Evolutionary conservation across 495 filamentous ascomycete species (phyloP), one percentile per base, ranked within the genome.

Genomic region (Penicilliopsis zonata): DNA sequence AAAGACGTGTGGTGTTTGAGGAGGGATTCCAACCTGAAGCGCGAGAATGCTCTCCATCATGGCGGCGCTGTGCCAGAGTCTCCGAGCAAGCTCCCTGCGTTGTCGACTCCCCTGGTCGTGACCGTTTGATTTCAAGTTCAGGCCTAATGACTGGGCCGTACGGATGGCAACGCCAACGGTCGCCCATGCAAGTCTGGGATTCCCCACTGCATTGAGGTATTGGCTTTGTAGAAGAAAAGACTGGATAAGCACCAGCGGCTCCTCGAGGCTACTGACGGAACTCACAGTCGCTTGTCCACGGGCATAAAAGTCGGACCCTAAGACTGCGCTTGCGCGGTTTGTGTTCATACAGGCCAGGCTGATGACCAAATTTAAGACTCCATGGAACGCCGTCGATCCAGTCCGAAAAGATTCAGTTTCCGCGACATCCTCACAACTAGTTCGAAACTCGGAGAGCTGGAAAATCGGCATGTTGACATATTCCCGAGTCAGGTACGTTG

Each of bases 51-150:
- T 21, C 23, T 42, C 43, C 33, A 38, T 31, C 8, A 37, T 35
- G 19, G 36, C 26, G 5, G 39, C 30, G 18, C 15, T 37, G n/a
- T 42, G 42, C 45, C 45, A 49, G 13, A 45, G 9, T 12, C 35
- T 10, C 10, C 42, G 36, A 5, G 20, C 20, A 5, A 42, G 35
- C 22, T 45, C 28, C 5, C 29, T 12, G 2, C 34, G 17, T 10
- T 29, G 14, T 30, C 35, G 26, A 0, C 20, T 7, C 4, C 14
- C 9, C 0, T 31, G 17, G 10, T 22, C 28, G 5, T 23, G 35
- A 7, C 27, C 18, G 0, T 30, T 23, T 7, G 36, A 29, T 13
- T 35, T 18, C 7, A 14, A 5, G 6, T 42, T 30, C 22, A 45
- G 30, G 3, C 26, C 19, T 9, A 33, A 31, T 1, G 32, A 16